A percentile compares a stretch with the other conserved stretches of the same genome.
phyloP scores from a whole-genome alignment of 306 rosid species.

The Vigna reflexopilosa region DNA sequence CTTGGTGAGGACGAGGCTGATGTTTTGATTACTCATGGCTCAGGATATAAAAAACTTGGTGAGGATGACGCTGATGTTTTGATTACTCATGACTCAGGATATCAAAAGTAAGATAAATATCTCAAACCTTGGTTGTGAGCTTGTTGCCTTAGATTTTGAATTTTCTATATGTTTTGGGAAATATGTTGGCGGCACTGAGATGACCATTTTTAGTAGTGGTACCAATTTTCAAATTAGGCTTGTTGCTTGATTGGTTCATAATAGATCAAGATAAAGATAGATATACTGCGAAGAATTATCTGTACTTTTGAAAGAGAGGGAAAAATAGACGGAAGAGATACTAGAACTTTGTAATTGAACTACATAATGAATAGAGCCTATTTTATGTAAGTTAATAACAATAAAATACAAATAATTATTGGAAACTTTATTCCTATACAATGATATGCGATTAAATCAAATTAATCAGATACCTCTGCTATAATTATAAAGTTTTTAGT shows the following conservation, averaged over 20 bases:
- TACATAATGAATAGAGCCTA: too few relatives aligned
- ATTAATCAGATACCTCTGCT: too few relatives aligned
- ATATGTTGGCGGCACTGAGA: neutral
- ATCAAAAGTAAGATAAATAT: constrained; percentile 61
- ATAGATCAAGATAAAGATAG: neutral
- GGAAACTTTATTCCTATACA: too few relatives aligned
- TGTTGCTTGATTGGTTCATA: constrained; percentile 14
- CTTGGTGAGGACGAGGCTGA: constrained; percentile 99
- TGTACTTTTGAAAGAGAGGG: neutral
- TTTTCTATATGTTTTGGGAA: constrained; percentile 24
- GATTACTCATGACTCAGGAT: constrained; percentile 65
- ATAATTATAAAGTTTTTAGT: too few relatives aligned
- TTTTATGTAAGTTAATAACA: too few relatives aligned
- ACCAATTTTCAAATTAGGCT: constrained; percentile 28
- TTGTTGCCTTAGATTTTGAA: constrained; percentile 28
- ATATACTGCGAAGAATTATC: constrained; percentile 37
- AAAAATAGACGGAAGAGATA: too few relatives aligned
- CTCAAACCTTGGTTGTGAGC: constrained; percentile 31
- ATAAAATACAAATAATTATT: too few relatives aligned
- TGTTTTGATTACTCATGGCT: constrained; percentile 71
- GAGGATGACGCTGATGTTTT: constrained; percentile 95
- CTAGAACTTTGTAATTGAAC: too few relatives aligned
- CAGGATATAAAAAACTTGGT: constrained; percentile 70
- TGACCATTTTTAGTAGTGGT: constrained; percentile 31
- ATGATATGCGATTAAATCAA: too few relatives aligned